Percentiles rank a stretch among this genome's conserved stretches.
These are phyloP conservation scores for Hibiscus tridactylites DNA, from an alignment of 345 rosid genomes.

Conservation along the genomic window DNA sequence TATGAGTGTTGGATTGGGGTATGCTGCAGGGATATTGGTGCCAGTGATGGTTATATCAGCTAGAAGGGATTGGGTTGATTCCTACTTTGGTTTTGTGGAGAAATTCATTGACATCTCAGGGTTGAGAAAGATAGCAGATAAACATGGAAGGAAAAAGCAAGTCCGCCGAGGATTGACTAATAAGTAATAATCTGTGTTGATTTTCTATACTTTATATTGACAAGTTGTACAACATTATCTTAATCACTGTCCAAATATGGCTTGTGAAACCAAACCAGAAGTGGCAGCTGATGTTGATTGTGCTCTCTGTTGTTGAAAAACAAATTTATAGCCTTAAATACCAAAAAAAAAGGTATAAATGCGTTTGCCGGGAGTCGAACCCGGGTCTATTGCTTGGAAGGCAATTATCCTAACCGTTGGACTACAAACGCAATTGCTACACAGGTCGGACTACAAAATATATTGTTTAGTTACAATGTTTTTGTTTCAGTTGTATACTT, in stretches of 20 bases:
- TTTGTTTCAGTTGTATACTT: too few species aligned
- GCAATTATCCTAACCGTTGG: constrained; percentile 97
- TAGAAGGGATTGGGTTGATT: constrained; percentile 18
- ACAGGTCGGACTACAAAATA: too few species aligned
- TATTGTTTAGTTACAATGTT: too few species aligned
- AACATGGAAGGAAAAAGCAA: not conserved
- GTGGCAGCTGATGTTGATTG: too few species aligned
- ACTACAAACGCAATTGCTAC: constrained; percentile 21
- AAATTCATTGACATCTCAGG: constrained; percentile 9
- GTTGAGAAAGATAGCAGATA: not conserved
- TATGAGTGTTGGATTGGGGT: constrained; percentile 39
- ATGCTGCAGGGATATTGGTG: constrained; percentile 29
- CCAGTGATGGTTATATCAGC: constrained; percentile 4
- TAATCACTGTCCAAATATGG: too few species aligned
- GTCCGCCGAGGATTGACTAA: not conserved
- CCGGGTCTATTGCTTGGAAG: constrained; percentile 68
- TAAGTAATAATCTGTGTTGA: too few species aligned
- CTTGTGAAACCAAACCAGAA: too few species aligned
- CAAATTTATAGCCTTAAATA: too few species aligned
- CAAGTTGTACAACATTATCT: too few species aligned
- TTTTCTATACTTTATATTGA: too few species aligned
- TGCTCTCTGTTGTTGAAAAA: too few species aligned
- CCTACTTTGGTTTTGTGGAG: constrained; percentile 28
- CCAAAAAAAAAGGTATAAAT: not conserved
- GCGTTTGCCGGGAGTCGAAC: constrained; percentile 76